phyloP scores from a whole-genome alignment of 495 filamentous ascomycete species.

The Ramalina intermedia region DNA sequence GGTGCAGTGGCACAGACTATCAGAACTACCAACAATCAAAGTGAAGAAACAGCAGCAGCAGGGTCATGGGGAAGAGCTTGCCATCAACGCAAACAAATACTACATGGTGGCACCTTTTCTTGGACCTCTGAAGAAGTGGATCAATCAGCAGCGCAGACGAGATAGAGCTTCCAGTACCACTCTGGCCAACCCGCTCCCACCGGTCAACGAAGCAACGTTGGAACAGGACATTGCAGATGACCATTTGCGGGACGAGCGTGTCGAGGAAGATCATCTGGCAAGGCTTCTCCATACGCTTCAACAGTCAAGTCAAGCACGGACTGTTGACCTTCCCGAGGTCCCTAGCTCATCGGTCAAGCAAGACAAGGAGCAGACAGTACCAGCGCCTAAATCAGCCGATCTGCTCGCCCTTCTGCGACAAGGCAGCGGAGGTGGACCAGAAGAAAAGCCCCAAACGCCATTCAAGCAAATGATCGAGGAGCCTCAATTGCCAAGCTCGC shows the following conservation, averaged over 20 bases:
- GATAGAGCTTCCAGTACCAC: conserved; percentile 22
- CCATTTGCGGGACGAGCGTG: background rate
- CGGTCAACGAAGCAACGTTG: background rate
- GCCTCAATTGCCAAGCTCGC: conserved; percentile 23
- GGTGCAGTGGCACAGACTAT: conserved; percentile 82
- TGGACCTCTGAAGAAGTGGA: conserved; percentile 77
- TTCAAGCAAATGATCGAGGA: conserved; percentile 26
- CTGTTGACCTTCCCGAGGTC: conserved; percentile 31
- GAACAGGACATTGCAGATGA: conserved; percentile 1
- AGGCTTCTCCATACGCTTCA: conserved; percentile 9
- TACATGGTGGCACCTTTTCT: conserved; percentile 97
- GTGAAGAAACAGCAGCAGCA: conserved; percentile 48
- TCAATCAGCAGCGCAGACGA: conserved; percentile 60
- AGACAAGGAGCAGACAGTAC: conserved; percentile 13
- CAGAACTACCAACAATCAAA: conserved; percentile 70
- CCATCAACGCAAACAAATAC: conserved; percentile 66
- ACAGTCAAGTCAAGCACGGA: conserved; percentile 6
- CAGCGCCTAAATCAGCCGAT: conserved; percentile 28
- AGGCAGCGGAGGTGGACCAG: conserved; percentile 7
- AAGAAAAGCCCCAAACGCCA: conserved; percentile 22
- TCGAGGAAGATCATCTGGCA: conserved; percentile 1
- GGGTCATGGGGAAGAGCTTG: conserved; percentile 33
- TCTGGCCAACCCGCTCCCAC: background rate
- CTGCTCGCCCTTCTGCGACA: conserved; percentile 44
- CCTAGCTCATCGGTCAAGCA: conserved; percentile 9